Conservation (phyloP, 768 basidiomycete species). For the Pisolithus albus region DNA sequence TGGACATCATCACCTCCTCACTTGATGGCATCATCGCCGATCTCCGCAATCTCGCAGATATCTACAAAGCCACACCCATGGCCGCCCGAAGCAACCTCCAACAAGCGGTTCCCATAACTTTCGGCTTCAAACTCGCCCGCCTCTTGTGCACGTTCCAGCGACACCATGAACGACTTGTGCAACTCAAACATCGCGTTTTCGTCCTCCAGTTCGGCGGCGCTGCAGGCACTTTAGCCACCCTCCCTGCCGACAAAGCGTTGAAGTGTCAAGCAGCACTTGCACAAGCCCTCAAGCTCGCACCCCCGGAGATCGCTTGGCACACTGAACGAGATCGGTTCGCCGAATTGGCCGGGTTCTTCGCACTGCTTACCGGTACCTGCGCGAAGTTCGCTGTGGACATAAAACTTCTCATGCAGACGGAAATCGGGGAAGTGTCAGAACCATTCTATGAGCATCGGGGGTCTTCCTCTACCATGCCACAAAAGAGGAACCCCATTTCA, state of each 20-base stretch:
- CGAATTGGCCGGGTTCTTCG: conserved; percentile 38
- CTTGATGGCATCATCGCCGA: conserved; percentile 24
- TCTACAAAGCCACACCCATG: conserved; percentile 36
- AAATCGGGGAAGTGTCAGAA: conserved; percentile 40
- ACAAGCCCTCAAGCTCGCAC: conserved; percentile 11
- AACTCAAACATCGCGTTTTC: conserved; percentile 33
- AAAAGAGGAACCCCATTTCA: conserved; percentile 43
- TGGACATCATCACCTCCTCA: conserved; percentile 25
- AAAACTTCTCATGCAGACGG: conserved; percentile 43
- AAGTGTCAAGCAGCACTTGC: conserved; percentile 21
- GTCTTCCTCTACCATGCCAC: conserved; percentile 45
- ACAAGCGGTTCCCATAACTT: conserved; percentile 42
- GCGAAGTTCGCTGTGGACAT: conserved; percentile 40
- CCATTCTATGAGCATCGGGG: conserved; percentile 38
- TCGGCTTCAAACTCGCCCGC: conserved; percentile 42
- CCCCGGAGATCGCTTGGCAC: conserved; percentile 29
- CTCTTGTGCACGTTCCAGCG: conserved; percentile 38
- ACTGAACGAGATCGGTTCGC: conserved; percentile 41
- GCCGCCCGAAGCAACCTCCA: conserved; percentile 42
- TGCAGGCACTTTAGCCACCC: conserved; percentile 39
- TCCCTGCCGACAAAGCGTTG: conserved; percentile 30
- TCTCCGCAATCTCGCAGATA: conserved; percentile 24
- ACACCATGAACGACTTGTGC: conserved; percentile 30
- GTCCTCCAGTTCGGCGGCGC: conserved; percentile 42
- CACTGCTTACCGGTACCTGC: conserved; percentile 39